Base-by-base conservation (phyloP, 495 filamentous ascomycete species). In the Talaromyces stipitatus region DNA sequence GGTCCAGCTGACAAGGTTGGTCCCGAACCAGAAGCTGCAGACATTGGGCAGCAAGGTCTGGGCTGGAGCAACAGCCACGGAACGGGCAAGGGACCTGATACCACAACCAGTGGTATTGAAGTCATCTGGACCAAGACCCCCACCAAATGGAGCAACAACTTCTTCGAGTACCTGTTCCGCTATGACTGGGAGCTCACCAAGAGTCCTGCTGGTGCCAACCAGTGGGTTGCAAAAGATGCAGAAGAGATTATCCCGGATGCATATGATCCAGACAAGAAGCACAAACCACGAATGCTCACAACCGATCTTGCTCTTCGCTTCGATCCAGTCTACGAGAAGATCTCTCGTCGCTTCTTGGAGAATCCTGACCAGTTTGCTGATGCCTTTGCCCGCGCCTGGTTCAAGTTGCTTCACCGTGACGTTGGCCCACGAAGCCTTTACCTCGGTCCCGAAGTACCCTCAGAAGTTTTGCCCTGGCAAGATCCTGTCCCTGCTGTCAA, bases 381-480 rank as follows among this genome's bases (percentile, higher is more conserved):
- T 58, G 84, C 74, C 4, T 89, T 88, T 61, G 71, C 78, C 45
- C 79, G 81, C 48, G 85, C 86, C 52, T 89, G 86, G 86, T 89
- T 89, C 80, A 89, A 89, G 80, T 78, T 89, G 54, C 72, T 85
- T 32, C 86, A 89, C 72, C 84, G 86, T 69, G 86, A 89, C 66
- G 77, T 89, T 71, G 86, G 86, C 14, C 86, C 86, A 14, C 78
- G 83, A 18, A 62, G 75, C 30, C 83, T 83, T 66, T 89, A 82
- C 73, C 64, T 87, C 56, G 86, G 86, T 48, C 86, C 86, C 26
- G 86, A 89, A 70, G 72, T 87, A 10, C 86, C 86, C 10, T 64
- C 68, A 8, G 85, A 89, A 69, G 71, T 68, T 33, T 70, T 84
- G 26, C 55, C 79, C 61, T 89, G 86, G 86, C 80, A 88, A 64